Conservation (phyloP, 2,329 filamentous ascomycete species). For the Cladobotryum mycophilum region DNA sequence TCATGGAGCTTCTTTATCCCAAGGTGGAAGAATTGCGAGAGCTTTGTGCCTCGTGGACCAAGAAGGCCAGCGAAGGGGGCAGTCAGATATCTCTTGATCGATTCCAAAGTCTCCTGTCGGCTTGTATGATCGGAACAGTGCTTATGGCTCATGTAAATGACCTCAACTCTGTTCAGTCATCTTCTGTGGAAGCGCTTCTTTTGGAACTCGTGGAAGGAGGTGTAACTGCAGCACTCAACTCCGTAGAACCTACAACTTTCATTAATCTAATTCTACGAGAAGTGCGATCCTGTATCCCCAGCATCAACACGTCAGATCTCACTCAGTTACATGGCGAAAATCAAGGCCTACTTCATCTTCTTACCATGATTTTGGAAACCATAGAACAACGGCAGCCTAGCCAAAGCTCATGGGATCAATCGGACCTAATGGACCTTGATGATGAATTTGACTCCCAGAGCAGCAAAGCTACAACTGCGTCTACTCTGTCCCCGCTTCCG, state of each 20-base stretch:
- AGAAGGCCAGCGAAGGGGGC: conserved; percentile 38
- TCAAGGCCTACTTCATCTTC: conserved; percentile 36
- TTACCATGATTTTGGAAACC: conserved; percentile 32
- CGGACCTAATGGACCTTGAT: conserved; percentile 62
- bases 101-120: conserved; percentile 46
- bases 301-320: conserved; percentile 32
- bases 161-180: conserved; percentile 42
- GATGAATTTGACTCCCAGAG: conserved; percentile 56
- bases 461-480: conserved; percentile 37
- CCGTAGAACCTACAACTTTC: conserved; percentile 40
- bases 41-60: conserved; percentile 43
- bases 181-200: conserved; percentile 40
- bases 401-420: conserved; percentile 27
- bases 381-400: conserved; percentile 18
- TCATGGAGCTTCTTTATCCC: conserved; percentile 48
- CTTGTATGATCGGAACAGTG: conserved; percentile 39
- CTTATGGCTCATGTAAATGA: conserved; percentile 42
- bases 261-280: conserved; percentile 41
- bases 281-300: conserved; percentile 41
- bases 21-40: conserved; percentile 45
- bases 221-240: conserved; percentile 34
- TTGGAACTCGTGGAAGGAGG: conserved; percentile 36
- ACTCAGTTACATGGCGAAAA: conserved; percentile 32
- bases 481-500: conserved; percentile 37
- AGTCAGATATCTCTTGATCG: conserved; percentile 46